Evolutionary conservation across 805 yeast species (phyloP), one percentile per base, ranked within the genome.

Genomic region (Hanseniaspora vineae): DNA sequence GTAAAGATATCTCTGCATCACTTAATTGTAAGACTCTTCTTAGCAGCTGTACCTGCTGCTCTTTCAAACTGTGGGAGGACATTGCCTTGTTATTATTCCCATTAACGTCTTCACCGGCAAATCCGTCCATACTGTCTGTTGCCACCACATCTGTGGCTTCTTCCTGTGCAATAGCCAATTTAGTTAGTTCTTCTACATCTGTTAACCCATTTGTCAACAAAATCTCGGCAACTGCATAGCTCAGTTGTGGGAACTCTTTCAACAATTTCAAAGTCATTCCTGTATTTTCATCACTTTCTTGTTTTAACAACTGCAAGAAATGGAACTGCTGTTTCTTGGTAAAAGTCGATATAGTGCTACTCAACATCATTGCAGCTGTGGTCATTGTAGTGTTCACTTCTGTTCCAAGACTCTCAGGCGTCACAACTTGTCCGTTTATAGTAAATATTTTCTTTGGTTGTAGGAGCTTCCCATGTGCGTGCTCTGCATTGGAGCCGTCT

Each of bases 221-320:
- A 1, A 80, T 69, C 58, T 89, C 96, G 2, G 88, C 90, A 31
- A 86, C 67, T 0, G 95, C 92, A 61, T 80, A 87, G 1, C 85
- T 67, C 43, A 90, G 68, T 61, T 90, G 97, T 0, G 97, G 97
- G 50, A 84, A 56, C 15, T 47, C 54, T 20, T 48, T 48, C 39
- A 64, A 46, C 13, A 62, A 46, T 2, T 52, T 51, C 17, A 62
- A 32, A 18, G 50, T 48, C 19, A 48, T 35, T 37, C 50, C 48
- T 23, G 45, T 45, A 10, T 31, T 45, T 17, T 48, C 39, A 11
- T 42, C 45, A 12, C 47, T 44, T 15, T 48, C 50, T 13, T 48
- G 50, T 17, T 48, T 48, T n/a, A 48, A 14, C 31, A 48, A 18
- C 2, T 46, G 44, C 9, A 48, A 17, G 5, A 48, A 23, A 17